Evolutionary conservation across 768 basidiomycete genomes (phyloP).

Genomic region (Panus rudis): DNA sequence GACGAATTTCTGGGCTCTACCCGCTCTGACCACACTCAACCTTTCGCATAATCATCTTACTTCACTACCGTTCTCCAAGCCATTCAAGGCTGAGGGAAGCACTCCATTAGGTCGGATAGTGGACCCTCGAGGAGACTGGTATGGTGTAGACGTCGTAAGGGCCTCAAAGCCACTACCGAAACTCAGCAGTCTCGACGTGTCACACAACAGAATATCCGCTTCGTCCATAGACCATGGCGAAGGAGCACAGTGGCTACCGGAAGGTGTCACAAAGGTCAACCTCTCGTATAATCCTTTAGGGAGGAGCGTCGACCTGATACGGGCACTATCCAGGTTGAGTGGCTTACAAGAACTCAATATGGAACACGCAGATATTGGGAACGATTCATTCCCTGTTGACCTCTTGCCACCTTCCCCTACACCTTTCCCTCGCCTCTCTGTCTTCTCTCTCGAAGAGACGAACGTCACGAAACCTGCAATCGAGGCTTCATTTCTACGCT

Average conservation of each 20-base stretch:
- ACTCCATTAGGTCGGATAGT: slow-evolving; percentile 29
- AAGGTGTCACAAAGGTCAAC: slow-evolving; percentile 48
- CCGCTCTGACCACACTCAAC: slow-evolving; percentile 58
- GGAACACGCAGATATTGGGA: slow-evolving; percentile 49
- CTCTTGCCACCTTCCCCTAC: slow-evolving; percentile 22
- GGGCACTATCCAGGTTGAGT: slow-evolving; percentile 37
- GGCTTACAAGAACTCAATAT: slow-evolving; percentile 53
- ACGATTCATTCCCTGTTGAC: slow-evolving; percentile 48
- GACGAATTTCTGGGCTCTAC: slow-evolving; percentile 57
- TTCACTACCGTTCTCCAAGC: slow-evolving; percentile 53
- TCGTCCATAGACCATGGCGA: slow-evolving; percentile 42
- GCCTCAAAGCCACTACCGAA: slow-evolving; percentile 60
- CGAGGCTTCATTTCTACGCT: slow-evolving; percentile 33
- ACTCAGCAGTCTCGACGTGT: slow-evolving; percentile 55
- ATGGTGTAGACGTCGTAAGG: slow-evolving; percentile 53
- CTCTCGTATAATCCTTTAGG: slow-evolving; percentile 65
- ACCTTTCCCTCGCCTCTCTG: slow-evolving; percentile 43
- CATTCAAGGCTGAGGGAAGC: slow-evolving; percentile 33
- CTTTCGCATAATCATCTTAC: slow-evolving; percentile 64
- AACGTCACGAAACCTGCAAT: slow-evolving; percentile 42
- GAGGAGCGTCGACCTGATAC: slow-evolving; percentile 33
- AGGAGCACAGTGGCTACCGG: slow-evolving; percentile 41
- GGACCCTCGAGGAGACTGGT: slow-evolving; percentile 41
- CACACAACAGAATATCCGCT: slow-evolving; percentile 59
- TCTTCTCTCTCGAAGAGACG: slow-evolving; percentile 66